Base-by-base conservation (phyloP, 192 early-diverging fungal genomes). In the Coemansia sp. region DNA sequence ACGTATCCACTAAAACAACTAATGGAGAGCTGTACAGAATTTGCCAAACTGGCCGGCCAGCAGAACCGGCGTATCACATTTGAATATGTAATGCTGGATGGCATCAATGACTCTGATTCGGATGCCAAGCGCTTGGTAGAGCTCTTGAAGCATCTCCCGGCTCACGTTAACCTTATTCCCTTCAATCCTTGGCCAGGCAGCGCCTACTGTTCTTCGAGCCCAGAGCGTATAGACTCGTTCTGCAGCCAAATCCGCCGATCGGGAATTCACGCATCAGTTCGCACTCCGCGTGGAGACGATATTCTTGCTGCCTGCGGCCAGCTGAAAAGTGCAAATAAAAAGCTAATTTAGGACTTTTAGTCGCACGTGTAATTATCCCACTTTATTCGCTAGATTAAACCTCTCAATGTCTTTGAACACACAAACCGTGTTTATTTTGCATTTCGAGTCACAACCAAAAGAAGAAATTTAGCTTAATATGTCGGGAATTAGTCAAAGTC, bases 161-260 rank as follows among this genome's bases (percentile, higher is more conserved):
- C 87, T 1, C 91, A 92, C 68, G 86, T 94, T 7, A 89, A 89
- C 55, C 55, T 88, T 9, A 88, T 88, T 40, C 91, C 91, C 6
- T 94, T 92, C 63, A 93, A 94, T 56, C 85, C 87, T 16, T 94
- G 93, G 93, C 84, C 87, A 0, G 91, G 91, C 13, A 88, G 84
- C 42, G 56, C 43, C 7, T 94, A 91, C 58, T 59, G 65, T 9
- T 80, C 82, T 15, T 87, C 86, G 3, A 61, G 79, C 23, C 42
- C 57, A 10, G 77, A 77, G 9, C 82, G 82, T 13, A 79, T 88
- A 39, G 59, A 73, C n/a, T 65, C 68, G 8, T 88, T 88, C 50
- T 81, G 83, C 36, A 36, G 70, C 12, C 56, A 79, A 7, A 60
- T 88, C 3, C 68, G 78, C 14, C 52, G 58, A 31, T 57, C 63